Base-by-base conservation (phyloP, 352 stramenopile genomes). In the Peronospora farinosa region DNA sequence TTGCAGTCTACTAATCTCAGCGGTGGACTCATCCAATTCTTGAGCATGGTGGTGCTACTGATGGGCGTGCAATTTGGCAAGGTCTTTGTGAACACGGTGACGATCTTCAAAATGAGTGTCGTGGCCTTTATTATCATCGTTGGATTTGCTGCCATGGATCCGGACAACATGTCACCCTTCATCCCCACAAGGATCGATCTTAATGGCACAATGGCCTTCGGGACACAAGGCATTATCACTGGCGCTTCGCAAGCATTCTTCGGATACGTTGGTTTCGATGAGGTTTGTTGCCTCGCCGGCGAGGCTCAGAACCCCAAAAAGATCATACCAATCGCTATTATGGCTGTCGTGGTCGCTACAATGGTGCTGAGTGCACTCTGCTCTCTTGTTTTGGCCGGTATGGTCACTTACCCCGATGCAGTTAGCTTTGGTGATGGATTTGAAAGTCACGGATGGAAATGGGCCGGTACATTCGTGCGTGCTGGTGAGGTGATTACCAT, bases 191-290 rank as follows among this genome's bases (percentile, higher is more conserved):
- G 68, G 9, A 28, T 50, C n/a, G 50, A 61, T 3, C 2, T 59
- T 16, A 36, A 57, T 21, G 66, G 66, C 10, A 38, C 33, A 2
- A 57, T 60, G 47, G 38, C 63, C 1, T 81, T 77, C 45, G 82
- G 82, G 15, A 56, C 63, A 10, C 64, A 77, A 32, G 82, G 82
- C 4, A 72, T 97, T 46, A 69, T 96, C 36, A 75, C 74, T 9
- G 88, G 88, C 9, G 72, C 83, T 7, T 86, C 87, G 13, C 82
- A 88, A 33, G 88, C 84, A 3, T 97, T 97, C 60, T 97, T 97
- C 66, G 90, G 90, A 31, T 97, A 95, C 54, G 63, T 97, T 16
- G 93, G 93, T 17, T 98, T 97, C 59, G 93, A 98, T 65, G 90
- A 96, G 54, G 72, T 98, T 17, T 96, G 85, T 56, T 96, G 87